Evolutionary conservation across 2,329 filamentous ascomycete species (phyloP).

Genomic region (Calonectria multiphialidica): DNA sequence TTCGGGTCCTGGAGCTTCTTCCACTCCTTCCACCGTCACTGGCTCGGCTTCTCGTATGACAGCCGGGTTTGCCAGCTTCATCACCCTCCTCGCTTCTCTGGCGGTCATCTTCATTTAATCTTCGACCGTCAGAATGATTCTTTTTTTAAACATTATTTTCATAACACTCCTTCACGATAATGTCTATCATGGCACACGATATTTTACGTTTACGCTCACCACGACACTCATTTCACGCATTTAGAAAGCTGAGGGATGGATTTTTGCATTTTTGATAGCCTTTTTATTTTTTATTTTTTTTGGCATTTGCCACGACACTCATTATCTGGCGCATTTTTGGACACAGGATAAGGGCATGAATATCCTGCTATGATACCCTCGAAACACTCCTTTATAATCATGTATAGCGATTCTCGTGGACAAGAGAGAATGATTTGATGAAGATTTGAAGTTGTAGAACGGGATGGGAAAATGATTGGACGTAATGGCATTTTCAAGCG

Average conservation of each 20-base stretch:
- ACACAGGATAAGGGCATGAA: constrained; percentile 30
- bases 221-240: constrained; percentile 12
- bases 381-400: constrained; percentile 37
- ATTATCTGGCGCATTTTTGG: constrained; percentile 37
- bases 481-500: constrained; percentile 11
- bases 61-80: constrained; percentile 28
- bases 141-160: constrained; percentile 29
- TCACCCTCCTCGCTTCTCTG: constrained; percentile 37
- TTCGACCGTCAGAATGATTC: constrained; percentile 16
- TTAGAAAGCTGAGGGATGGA: constrained; percentile 17
- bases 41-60: constrained; percentile 35
- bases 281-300: constrained; percentile 20
- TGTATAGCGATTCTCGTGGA: constrained; percentile 2
- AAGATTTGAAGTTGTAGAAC: constrained; percentile 2
- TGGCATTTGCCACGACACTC: constrained; percentile 37
- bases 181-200: constrained; percentile 34
- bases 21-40: constrained; percentile 31
- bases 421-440: background rate
- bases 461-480: constrained; percentile 6
- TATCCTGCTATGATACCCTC: constrained; percentile 38
- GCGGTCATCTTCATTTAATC: constrained; percentile 38
- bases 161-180: constrained; percentile 43
- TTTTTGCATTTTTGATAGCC: constrained; percentile 21
- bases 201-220: constrained; percentile 32
- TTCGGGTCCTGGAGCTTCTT: constrained; percentile 16